phyloP scores from a whole-genome alignment of 148 eudicot genomes.

The Rhododendron ferrugineum region DNA sequence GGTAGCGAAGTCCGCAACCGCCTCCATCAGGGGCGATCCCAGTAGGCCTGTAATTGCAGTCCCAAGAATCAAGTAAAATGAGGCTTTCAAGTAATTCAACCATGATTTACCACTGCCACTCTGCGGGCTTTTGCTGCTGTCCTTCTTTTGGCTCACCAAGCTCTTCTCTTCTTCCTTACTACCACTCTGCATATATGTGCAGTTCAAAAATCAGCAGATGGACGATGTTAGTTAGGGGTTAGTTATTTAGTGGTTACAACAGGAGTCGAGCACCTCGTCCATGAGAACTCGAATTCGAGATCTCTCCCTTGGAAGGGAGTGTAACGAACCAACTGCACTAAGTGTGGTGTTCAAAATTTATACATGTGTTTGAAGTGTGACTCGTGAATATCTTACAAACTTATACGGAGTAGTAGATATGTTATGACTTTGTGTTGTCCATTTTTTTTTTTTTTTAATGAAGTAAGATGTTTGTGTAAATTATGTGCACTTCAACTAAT shows the following conservation, averaged over 20 bases:
- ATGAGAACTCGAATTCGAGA: neutral
- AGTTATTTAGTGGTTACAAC: neutral
- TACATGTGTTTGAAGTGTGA: too few relatives aligned
- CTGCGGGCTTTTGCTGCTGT: too few relatives aligned
- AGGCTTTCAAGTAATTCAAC: constrained; percentile 17
- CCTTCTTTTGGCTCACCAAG: neutral
- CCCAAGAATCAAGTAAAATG: constrained; percentile 18
- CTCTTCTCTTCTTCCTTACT: constrained; percentile 4
- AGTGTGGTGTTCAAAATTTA: too few relatives aligned
- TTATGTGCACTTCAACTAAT: too few relatives aligned
- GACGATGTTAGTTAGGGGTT: neutral
- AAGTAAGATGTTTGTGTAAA: too few relatives aligned
- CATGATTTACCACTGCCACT: neutral
- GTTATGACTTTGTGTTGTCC: too few relatives aligned
- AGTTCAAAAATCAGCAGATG: too few relatives aligned
- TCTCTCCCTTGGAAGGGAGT: neutral
- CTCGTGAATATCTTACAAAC: too few relatives aligned
- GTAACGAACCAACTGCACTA: neutral
- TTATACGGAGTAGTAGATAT: too few relatives aligned
- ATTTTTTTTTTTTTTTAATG: too few relatives aligned
- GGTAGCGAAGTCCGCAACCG: constrained; percentile 14
- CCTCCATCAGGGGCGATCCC: constrained; percentile 19
- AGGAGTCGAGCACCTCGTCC: neutral
- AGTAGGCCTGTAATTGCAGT: constrained; percentile 11
- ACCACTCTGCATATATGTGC: neutral